Percentiles rank a stretch among this genome's conserved stretches.
Evolutionary conservation across 768 basidiomycete species (phyloP).

Genomic region (Pulveroboletus sp.): DNA sequence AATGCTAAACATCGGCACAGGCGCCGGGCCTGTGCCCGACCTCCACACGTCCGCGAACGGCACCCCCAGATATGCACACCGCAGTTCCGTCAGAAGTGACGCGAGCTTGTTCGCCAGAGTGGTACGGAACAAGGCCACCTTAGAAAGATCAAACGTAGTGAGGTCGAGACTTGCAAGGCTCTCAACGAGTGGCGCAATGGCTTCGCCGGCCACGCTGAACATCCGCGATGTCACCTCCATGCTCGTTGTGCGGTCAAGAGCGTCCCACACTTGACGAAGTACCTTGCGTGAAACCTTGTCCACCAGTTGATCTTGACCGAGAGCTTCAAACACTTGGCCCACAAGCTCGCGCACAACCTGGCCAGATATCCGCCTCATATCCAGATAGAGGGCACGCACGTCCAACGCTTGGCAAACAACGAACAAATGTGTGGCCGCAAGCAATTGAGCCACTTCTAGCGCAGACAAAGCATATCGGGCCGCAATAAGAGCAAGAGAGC

Average conservation of each 20-base stretch:
- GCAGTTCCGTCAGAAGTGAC: slow-evolving; percentile 24
- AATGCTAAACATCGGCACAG: slow-evolving; percentile 34
- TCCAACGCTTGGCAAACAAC: slow-evolving; percentile 80
- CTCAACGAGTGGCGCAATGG: slow-evolving; percentile 60
- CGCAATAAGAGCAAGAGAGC: slow-evolving; percentile 80
- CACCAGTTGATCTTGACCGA: slow-evolving; percentile 10
- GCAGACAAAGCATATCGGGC: slow-evolving; percentile 75
- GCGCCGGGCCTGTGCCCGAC: slow-evolving; percentile 1
- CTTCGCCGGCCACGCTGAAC: slow-evolving; percentile 62
- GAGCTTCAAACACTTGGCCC: slow-evolving; percentile 5
- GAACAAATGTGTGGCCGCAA: slow-evolving; percentile 74
- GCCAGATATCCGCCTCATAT: slow-evolving; percentile 42
- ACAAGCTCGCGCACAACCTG: slow-evolving; percentile 20
- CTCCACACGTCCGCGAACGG: slow-evolving; percentile 18
- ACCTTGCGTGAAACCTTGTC: slow-evolving; percentile 30
- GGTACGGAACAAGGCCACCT: slow-evolving; percentile 22
- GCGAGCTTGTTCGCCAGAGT: slow-evolving; percentile 13
- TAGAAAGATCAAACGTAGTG: slow-evolving; percentile 15
- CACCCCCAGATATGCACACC: slow-evolving; percentile 28
- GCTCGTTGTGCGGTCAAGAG: slow-evolving; percentile 61
- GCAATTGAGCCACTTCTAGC: slow-evolving; percentile 69
- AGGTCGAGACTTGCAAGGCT: slow-evolving; percentile 12
- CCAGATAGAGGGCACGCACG: slow-evolving; percentile 67
- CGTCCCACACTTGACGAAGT: slow-evolving; percentile 37
- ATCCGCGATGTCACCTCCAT: slow-evolving; percentile 72